Evolutionary conservation across 352 stramenopile genomes (phyloP), one percentile per base, ranked within the genome.

Genomic region (Globisporangium takayamanum): DNA sequence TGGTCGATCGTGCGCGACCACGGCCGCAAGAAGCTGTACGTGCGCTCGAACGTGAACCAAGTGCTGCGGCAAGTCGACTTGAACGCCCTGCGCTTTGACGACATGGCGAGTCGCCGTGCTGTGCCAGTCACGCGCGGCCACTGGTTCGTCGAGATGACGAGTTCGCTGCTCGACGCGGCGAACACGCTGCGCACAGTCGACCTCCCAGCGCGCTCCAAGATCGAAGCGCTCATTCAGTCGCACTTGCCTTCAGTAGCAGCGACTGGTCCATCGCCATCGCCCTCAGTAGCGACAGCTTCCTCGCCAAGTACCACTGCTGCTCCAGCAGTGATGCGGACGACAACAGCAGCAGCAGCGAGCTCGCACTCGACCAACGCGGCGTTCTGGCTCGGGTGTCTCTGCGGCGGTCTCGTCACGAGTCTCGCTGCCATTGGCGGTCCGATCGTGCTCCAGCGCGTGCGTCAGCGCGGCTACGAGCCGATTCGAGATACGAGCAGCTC

Each of bases 1-100:
- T 92, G 77, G 73, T 85, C 68, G 5, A 63, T 92, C 51, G 73
- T 89, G n/a, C 75, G 79, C 22, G 81, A 92, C 62, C 81, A 92
- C 53, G 59, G 50, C n/a, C 59, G 69, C 12, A 63, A 68, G 12
- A 82, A 78, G 66, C 63, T 92, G n/a, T 92, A 88, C 60, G 67
- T 92, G 46, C 79, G 74, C 41, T 85, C 79, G 20, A 92, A 72
- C 15, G 64, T 78, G 15, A 92, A 92, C 62, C 78, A 87, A 53
- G 60, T 85, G n/a, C 57, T 88, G 41, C 81, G 81, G 37, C 60
- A 69, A 10, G 67, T 92, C 42, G 81, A 83, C 53, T 55, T 92
- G 39, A 75, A 73, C 46, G 60, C 73, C 57, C 5, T 92, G 12
- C 79, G 88, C 47, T 92, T 87, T 60, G 52, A 50, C 1, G 62